Base-by-base conservation (phyloP, 345 rosid genomes). In the Brassica cretica region DNA sequence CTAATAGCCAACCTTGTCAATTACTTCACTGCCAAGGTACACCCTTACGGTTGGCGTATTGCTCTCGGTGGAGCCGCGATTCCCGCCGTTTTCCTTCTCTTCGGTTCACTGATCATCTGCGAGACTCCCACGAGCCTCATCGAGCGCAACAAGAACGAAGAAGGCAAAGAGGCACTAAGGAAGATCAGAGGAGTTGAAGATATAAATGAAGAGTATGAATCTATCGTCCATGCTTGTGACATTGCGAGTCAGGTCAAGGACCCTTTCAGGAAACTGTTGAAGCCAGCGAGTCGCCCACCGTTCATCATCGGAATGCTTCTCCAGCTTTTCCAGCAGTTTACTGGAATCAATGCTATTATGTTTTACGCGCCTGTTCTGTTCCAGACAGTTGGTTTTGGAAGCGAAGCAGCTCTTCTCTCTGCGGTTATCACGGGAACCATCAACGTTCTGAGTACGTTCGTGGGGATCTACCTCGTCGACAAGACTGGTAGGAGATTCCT, bases 71-170 rank as follows among this genome's bases (percentile, higher is more conserved):
- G 87, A 14, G 90, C 90, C 0, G 88, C 80, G 0, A 4, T 88
- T 5, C 95, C 95, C 0, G 87, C 95, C 2, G 0, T 83, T 6
- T 8, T 88, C 53, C 85, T 90, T 27, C 77, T 75, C 27, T 0
- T 88, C 0, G 92, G 92, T 6, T 86, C 92, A 2, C 5, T 88
- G 0, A 44, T 74, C 41, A 82, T 90, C 70, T 78, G 84, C 8
- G 92, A 88, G 70, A 90, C 92, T 0, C 95, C 95, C 1, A 85
- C 89, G 0, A 88, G 92, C 78, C 88, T 90, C 39, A 78, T 90
- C 68, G 92, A 88, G 79, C 84, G 85, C 6, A 30, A 79, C 18
- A 81, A 83, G 61, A 4, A 75, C 19, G 90, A 85, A 41, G 49
- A 85, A 66, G 95, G 89, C 25, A 85, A 74, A 59, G 72, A 70